Conservation (phyloP, 371 early-diverging fungal species). For the Mortierella sp. region DNA sequence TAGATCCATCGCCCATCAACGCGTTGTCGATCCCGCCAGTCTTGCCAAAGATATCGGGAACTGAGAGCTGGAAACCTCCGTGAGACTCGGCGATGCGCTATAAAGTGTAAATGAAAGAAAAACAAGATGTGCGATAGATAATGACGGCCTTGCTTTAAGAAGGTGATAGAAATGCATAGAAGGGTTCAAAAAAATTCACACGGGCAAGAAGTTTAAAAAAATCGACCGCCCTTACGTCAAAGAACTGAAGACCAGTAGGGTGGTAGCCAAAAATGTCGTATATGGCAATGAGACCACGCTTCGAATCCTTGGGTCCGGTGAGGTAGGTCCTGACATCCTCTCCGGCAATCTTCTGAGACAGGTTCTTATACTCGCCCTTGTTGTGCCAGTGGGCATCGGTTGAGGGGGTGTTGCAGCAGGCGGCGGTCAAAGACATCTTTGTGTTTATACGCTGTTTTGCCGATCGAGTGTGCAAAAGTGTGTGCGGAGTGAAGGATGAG, state of each 20-base stretch:
- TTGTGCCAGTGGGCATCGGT: conserved; percentile 40
- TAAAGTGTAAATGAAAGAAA: background rate
- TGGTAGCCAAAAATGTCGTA: conserved; percentile 48
- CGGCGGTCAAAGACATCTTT: conserved; percentile 31
- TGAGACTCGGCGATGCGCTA: conserved; percentile 47
- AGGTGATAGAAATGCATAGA: background rate
- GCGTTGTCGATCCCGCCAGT: conserved; percentile 15
- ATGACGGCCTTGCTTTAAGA: too few relatives aligned
- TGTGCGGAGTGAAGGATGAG: background rate
- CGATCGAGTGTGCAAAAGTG: background rate
- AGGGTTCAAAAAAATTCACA: background rate
- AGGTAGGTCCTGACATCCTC: conserved; percentile 30
- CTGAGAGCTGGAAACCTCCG: conserved; percentile 50
- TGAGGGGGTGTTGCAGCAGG: conserved; percentile 54
- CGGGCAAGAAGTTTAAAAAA: too few relatives aligned
- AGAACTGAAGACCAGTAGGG: conserved; percentile 43
- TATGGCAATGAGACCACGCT: conserved; percentile 45
- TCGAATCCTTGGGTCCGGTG: conserved; percentile 50
- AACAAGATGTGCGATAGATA: too few relatives aligned
- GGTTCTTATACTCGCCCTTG: conserved; percentile 25
- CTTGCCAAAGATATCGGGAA: conserved; percentile 22
- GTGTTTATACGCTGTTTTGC: too few relatives aligned
- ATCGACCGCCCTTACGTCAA: conserved; percentile 49
- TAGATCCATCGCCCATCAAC: conserved; percentile 1
- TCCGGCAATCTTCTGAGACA: conserved; percentile 28